phyloP scores from a whole-genome alignment of 2,329 filamentous ascomycete species.

The Paramyrothecium roridum region DNA sequence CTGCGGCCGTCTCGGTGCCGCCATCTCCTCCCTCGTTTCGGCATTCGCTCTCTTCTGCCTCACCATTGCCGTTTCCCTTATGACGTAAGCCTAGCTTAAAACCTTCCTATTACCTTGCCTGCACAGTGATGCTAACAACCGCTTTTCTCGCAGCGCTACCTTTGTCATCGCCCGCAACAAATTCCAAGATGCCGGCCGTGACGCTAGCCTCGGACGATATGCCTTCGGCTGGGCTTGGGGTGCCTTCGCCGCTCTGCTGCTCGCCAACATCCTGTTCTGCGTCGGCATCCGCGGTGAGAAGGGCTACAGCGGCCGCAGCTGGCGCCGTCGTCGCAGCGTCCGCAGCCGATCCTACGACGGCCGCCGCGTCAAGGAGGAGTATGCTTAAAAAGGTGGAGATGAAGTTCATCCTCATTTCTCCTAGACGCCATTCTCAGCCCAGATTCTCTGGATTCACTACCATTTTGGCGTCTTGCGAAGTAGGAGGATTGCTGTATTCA shows the following conservation, averaged over 20 bases:
- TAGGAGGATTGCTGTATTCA: too few species aligned
- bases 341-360: conserved; percentile 39
- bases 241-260: conserved; percentile 61
- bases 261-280: conserved; percentile 67
- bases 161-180: conserved; percentile 68
- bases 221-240: conserved; percentile 79
- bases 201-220: conserved; percentile 61
- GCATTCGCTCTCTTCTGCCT: conserved; percentile 66
- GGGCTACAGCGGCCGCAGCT: conserved; percentile 28
- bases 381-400: conserved; percentile 39
- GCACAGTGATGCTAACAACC: conserved; percentile 5
- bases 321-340: conserved; percentile 27
- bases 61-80: conserved; percentile 63
- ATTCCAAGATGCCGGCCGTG: conserved; percentile 54
- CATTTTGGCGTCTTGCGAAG: too few species aligned
- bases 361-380: conserved; percentile 68
- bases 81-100: conserved; percentile 59
- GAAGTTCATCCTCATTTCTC: too few species aligned
- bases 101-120: not conserved
- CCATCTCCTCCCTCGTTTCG: conserved; percentile 58
- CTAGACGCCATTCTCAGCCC: too few species aligned
- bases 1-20: conserved; percentile 67
- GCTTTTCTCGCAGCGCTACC: conserved; percentile 35
- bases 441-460: too few species aligned
- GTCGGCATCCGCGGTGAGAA: conserved; percentile 53